Evolutionary conservation across 495 filamentous ascomycete genomes (phyloP).

Genomic region (Xylaria sp.): DNA sequence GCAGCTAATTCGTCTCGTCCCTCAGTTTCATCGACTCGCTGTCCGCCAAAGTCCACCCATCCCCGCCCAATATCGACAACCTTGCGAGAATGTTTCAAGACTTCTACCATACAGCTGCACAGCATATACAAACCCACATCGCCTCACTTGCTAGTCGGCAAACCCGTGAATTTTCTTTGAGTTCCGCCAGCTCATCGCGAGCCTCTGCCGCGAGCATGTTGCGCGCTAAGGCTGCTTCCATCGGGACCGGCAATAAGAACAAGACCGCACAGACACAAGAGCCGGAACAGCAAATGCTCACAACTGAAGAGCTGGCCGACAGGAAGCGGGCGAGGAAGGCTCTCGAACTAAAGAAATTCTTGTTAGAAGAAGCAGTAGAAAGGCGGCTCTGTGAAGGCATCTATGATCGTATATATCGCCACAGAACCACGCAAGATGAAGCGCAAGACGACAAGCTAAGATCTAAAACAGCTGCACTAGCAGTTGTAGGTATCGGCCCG

Average conservation of each 20-base stretch:
- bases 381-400: conserved; percentile 84
- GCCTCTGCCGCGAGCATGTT: conserved; percentile 60
- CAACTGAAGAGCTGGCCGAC: conserved; percentile 79
- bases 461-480: conserved; percentile 90
- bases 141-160: conserved; percentile 78
- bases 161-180: conserved; percentile 66
- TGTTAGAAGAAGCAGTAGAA: conserved; percentile 92
- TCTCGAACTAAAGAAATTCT: conserved; percentile 74
- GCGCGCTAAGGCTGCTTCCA: conserved; percentile 58
- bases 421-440: conserved; percentile 91
- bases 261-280: conserved; percentile 41
- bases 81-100: conserved; percentile 91
- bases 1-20: conserved; percentile 12
- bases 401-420: conserved; percentile 87
- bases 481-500: conserved; percentile 87
- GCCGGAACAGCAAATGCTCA: conserved; percentile 88
- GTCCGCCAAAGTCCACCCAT: conserved; percentile 83
- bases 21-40: conserved; percentile 89
- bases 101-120: conserved; percentile 84
- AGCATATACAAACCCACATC: conserved; percentile 88
- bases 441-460: conserved; percentile 93
- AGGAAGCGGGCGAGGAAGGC: conserved; percentile 77
- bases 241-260: conserved; percentile 55
- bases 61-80: conserved; percentile 82
- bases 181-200: conserved; percentile 53